Percentiles rank a stretch among this genome's conserved stretches.
Evolutionary conservation across 495 filamentous ascomycete genomes (phyloP).

Genomic region (Oidiodendron maius): DNA sequence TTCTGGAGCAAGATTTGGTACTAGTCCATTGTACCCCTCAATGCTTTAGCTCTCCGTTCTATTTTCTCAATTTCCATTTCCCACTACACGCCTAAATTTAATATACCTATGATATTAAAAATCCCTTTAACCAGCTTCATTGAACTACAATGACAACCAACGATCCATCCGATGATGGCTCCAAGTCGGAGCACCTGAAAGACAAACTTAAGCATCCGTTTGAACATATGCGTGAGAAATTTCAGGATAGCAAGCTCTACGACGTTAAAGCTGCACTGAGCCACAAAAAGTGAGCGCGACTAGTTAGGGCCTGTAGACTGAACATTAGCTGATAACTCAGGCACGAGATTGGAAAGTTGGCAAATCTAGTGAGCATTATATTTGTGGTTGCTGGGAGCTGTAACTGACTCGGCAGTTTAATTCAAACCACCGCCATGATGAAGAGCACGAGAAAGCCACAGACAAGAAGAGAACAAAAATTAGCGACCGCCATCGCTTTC

Average conservation of each 20-base stretch:
- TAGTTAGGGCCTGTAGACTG: too few relatives aligned
- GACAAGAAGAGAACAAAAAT: conserved; percentile 74
- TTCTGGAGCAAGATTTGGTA: too few relatives aligned
- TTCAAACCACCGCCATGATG: conserved; percentile 89
- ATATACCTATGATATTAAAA: too few relatives aligned
- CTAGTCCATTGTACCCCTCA: too few relatives aligned
- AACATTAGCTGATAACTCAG: conserved; percentile 25
- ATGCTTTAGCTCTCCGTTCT: too few relatives aligned
- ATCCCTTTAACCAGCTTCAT: too few relatives aligned
- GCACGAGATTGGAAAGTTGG: conserved; percentile 49
- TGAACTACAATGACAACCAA: conserved; percentile 20
- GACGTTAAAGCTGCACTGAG: conserved; percentile 41
- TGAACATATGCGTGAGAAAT: conserved; percentile 35
- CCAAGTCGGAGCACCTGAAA: conserved; percentile 14
- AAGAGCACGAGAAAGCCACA: conserved; percentile 78
- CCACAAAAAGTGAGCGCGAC: conserved; percentile 40
- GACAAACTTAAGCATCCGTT: conserved; percentile 25
- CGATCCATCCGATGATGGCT: conserved; percentile 18
- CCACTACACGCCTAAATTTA: too few relatives aligned
- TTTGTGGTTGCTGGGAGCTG: neutral
- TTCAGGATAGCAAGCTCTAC: conserved; percentile 36
- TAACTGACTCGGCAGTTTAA: conserved; percentile 48
- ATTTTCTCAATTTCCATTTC: too few relatives aligned
- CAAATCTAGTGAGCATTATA: conserved; percentile 35
- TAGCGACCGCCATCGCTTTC: conserved; percentile 71